Evolutionary conservation across 176 grass and related monocot species (phyloP), one percentile per base, ranked within the genome.

Genomic region (Luzula sylvatica): DNA sequence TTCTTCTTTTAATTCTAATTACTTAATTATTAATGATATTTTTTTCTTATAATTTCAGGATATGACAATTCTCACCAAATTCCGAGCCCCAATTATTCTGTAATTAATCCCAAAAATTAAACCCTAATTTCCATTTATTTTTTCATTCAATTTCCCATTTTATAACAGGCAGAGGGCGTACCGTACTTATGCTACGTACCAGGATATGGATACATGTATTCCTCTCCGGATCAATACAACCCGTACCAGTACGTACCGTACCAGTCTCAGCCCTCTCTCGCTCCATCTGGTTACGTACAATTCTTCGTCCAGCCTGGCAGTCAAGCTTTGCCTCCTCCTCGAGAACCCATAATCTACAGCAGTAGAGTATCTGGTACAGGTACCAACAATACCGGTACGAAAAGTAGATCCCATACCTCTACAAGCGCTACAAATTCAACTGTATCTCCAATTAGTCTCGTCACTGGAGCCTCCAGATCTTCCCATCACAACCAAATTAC

Each of bases 101-200:
- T 35, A 35, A 35, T n/a, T n/a, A n/a, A n/a, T n/a, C n/a, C n/a
- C n/a, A 9, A 1, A 35, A 35, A 35, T 32, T 70, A 55, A 48
- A 45, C 53, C 38, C 29, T 46, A 22, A 78, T 82, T 55, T 27
- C 30, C 24, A 22, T 75, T 66, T 42, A 40, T 16, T 13, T 26
- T 57, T n/a, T 48, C 14, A 21, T 50, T 29, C 20, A 26, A 57
- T 47, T 47, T 43, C 46, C 28, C 20, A 66, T 45, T 35, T 35
- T 35, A 4, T 16, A 75, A 25, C 75, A 88, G 54, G 55, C 44
- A 48, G 84, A 82, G 50, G 67, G 56, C 62, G 46, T 74, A 38
- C 59, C 84, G 11, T 88, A 79, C 72, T 7, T 82, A 55, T 88
- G 75, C 70, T 82, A 74, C 49, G 67, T 70, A 63, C 84, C 84